Base-by-base conservation (phyloP, 306 rosid species). In the Malus fusca region DNA sequence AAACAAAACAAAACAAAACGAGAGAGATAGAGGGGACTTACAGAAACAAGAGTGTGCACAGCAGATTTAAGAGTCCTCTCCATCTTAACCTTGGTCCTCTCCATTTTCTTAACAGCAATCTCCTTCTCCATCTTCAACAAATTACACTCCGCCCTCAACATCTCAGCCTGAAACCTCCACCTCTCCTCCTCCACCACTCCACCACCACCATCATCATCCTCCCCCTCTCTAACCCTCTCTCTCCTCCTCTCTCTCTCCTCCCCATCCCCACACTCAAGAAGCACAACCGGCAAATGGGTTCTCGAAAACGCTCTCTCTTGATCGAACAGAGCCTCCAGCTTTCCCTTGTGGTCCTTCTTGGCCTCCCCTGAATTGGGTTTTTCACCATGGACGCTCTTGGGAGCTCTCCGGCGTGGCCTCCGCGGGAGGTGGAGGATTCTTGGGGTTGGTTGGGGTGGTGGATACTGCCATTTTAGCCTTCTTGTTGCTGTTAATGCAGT, bases 101-200 rank as follows among this genome's bases (percentile, higher is more conserved):
- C 84, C 28, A 89, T 66, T 84, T 89, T 95, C 84, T 87, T 92
- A 14, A 85, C 79, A 0, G 87, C 89, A 79, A 92, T 87, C 79
- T 91, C 96, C 46, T 87, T 95, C 87, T 95, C 97, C 97, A 95
- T 95, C 61, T 96, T 89, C 89, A 95, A 71, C 81, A 95, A 72
- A 75, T 89, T 95, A 68, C 99, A 95, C 86, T 95, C 99, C 0
- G 97, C 97, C 65, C 97, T 95, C 89, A 95, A 71, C 90, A 92
- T 90, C 79, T 95, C 99, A 0, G 92, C 96, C 78, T 90, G 96
- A 86, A 95, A 90, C 88, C 91, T 86, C 97, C 99, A 92, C 66
- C 88, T 92, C 68, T 89, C 92, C 78, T 90, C 97, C 48, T 86
- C 96, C 77, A 80, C 65, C 68, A 66, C 70, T 80, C 22, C 68